Evolutionary conservation across 1,139 yeast species (phyloP).

Genomic region (Magnusiomyces ingens): DNA sequence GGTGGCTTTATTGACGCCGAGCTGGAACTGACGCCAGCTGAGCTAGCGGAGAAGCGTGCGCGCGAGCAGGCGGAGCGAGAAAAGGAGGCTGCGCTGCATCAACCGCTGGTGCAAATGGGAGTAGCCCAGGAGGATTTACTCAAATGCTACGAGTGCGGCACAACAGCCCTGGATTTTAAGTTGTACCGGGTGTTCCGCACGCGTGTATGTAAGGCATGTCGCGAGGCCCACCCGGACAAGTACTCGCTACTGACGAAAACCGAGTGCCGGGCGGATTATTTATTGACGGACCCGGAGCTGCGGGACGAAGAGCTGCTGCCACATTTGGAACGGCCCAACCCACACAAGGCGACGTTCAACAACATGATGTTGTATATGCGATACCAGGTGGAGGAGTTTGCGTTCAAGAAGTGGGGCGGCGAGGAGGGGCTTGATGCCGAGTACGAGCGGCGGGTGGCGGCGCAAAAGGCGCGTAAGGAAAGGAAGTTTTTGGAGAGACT

Average conservation of each 20-base stretch:
- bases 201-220: constrained; percentile 76
- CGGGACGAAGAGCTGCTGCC: constrained; percentile 62
- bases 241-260: constrained; percentile 89
- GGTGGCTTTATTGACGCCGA: constrained; percentile 73
- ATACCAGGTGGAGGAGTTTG: constrained; percentile 85
- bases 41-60: constrained; percentile 38
- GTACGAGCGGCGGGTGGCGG: constrained; percentile 76
- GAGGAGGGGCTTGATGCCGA: constrained; percentile 84
- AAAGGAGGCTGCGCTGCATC: constrained; percentile 41
- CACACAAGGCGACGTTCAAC: constrained; percentile 81
- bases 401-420: constrained; percentile 93
- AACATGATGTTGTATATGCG: constrained; percentile 89
- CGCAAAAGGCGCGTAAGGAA: constrained; percentile 66
- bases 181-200: constrained; percentile 59
- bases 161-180: constrained; percentile 70
- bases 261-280: constrained; percentile 87
- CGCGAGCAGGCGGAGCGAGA: constrained; percentile 64
- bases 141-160: constrained; percentile 71
- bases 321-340: constrained; percentile 85
- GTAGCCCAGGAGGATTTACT: constrained; percentile 56
- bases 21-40: constrained; percentile 13
- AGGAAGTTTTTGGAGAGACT: constrained; percentile 69
- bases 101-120: constrained; percentile 26
- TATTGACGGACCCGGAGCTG: constrained; percentile 87
- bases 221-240: constrained; percentile 69